Evolutionary conservation across 73 alveolate species (phyloP).

Genomic region (Paramecium primaurelia): DNA sequence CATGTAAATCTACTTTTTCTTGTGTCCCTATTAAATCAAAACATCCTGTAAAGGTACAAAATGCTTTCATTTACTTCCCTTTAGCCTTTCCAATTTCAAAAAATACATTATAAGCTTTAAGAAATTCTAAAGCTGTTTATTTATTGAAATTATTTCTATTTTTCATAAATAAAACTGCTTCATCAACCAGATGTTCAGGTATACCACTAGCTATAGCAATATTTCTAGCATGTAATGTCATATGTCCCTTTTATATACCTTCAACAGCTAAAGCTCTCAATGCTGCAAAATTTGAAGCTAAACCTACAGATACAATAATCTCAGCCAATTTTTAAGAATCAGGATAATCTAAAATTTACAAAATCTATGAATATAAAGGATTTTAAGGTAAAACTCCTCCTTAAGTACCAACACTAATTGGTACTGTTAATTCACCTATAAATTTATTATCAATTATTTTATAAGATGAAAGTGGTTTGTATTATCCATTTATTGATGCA

Average conservation of each 20-base stretch:
- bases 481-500: conserved; percentile 76
- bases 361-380: conserved; percentile 78
- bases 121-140: conserved; percentile 84
- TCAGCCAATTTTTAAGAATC: conserved; percentile 79
- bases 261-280: conserved; percentile 92
- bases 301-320: conserved; percentile 90
- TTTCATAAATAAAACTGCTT: conserved; percentile 92
- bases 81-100: conserved; percentile 53
- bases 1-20: conserved; percentile 55
- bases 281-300: conserved; percentile 95
- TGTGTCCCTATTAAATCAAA: conserved; percentile 63
- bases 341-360: conserved; percentile 82
- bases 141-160: conserved; percentile 77
- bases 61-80: conserved; percentile 58
- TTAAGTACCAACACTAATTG: conserved; percentile 91
- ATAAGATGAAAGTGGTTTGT: conserved; percentile 89
- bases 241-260: conserved; percentile 97
- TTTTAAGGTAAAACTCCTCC: conserved; percentile 96
- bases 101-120: conserved; percentile 80
- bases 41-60: conserved; percentile 85
- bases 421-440: conserved; percentile 86
- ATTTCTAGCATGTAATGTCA: conserved; percentile 95
- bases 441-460: conserved; percentile 70
- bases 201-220: conserved; percentile 94
- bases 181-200: conserved; percentile 86